These are phyloP conservation scores for Linum trigynum DNA, from an alignment of 345 rosid genomes.

Conservation along the genomic window DNA sequence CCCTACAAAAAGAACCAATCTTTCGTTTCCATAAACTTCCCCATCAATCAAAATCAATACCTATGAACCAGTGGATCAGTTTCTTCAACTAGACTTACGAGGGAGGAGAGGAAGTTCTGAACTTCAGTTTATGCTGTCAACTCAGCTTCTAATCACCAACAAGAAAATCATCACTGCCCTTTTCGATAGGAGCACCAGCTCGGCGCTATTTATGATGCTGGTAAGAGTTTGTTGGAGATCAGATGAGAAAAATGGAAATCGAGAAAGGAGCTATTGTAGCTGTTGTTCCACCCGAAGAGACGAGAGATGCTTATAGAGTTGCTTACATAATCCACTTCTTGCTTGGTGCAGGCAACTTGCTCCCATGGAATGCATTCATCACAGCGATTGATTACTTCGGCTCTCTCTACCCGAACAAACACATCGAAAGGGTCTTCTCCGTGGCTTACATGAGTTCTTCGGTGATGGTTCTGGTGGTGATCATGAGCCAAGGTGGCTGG, in stretches of 20 bases:
- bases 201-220: conserved; percentile 11
- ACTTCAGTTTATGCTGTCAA: conserved; percentile 7
- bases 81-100: conserved; percentile 15
- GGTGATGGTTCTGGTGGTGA: conserved; percentile 44
- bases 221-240: not conserved
- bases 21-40: conserved; percentile 37
- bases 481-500: conserved; percentile 52
- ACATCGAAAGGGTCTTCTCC: conserved; percentile 75
- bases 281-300: conserved; percentile 22
- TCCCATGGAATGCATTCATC: conserved; percentile 93
- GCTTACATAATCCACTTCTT: conserved; percentile 80
- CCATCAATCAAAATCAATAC: conserved; percentile 45
- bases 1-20: conserved; percentile 34
- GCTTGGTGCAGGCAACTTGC: conserved; percentile 87
- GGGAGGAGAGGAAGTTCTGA: conserved; percentile 8
- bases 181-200: not conserved
- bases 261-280: conserved; percentile 23
- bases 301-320: conserved; percentile 52
- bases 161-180: conserved; percentile 2
- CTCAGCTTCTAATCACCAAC: conserved; percentile 22
- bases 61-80: not conserved
- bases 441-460: conserved; percentile 89
- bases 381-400: conserved; percentile 83
- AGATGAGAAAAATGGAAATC: conserved; percentile 28
- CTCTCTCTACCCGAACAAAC: conserved; percentile 53